A percentile compares a stretch with the other conserved stretches of the same genome.
Conservation (phyloP, 371 early-diverging fungal species). For the Saksenaea vasiformis region DNA sequence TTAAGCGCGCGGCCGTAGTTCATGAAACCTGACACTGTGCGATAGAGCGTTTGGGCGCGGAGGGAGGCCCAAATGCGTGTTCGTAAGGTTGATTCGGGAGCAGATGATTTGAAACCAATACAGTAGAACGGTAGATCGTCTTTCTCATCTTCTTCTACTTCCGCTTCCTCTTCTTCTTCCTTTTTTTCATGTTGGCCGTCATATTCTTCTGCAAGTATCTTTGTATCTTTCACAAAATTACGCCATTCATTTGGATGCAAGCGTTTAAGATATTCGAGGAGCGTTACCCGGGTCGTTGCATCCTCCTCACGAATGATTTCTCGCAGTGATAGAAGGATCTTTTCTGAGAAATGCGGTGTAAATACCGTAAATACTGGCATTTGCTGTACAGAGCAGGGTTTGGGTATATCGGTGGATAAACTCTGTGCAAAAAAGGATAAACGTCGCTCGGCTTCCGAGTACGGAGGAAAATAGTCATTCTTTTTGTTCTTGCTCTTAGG, state of each 20-base stretch:
- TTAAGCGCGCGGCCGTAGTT: slow-evolving; percentile 86
- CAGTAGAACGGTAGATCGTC: slow-evolving; percentile 85
- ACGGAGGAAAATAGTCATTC: slow-evolving; percentile 70
- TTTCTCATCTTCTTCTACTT: slow-evolving; percentile 38
- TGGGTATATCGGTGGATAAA: slow-evolving; percentile 78
- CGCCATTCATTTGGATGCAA: slow-evolving; percentile 87
- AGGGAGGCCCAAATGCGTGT: slow-evolving; percentile 91
- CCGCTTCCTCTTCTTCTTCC: not conserved
- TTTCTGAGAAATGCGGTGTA: slow-evolving; percentile 90
- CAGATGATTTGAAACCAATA: slow-evolving; percentile 83
- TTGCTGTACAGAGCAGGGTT: slow-evolving; percentile 75
- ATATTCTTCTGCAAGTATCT: slow-evolving; percentile 78
- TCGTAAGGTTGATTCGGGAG: slow-evolving; percentile 82
- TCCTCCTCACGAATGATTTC: slow-evolving; percentile 90
- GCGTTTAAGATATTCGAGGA: slow-evolving; percentile 85
- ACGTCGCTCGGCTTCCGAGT: slow-evolving; percentile 84
- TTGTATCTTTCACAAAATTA: slow-evolving; percentile 90
- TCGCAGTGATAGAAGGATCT: slow-evolving; percentile 79
- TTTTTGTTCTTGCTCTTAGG: slow-evolving; percentile 57
- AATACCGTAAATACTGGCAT: slow-evolving; percentile 93
- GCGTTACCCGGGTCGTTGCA: slow-evolving; percentile 76
- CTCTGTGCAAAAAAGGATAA: slow-evolving; percentile 90
- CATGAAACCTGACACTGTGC: slow-evolving; percentile 91
- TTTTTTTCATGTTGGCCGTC: slow-evolving; percentile 2
- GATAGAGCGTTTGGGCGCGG: slow-evolving; percentile 86